Evolutionary conservation across 2,329 filamentous ascomycete genomes (phyloP).

Genomic region (Ophiostoma ips): DNA sequence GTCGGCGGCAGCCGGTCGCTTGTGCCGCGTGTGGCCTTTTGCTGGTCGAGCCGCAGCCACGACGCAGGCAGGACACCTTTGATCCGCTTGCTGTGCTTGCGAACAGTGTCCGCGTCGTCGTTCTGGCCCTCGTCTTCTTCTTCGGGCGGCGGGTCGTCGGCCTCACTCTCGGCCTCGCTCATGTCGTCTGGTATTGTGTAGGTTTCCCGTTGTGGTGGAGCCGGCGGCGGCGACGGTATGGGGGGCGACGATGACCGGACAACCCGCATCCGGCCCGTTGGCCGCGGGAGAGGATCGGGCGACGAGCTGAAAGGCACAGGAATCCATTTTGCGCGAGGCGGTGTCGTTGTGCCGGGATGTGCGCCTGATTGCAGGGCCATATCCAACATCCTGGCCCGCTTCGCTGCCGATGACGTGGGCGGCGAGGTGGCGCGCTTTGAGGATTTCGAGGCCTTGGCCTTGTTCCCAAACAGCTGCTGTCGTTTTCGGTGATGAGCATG

Average conservation of each 20-base stretch:
- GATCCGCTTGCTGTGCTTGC: constrained; percentile 31
- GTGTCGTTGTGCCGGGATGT: not conserved
- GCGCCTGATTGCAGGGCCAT: not conserved
- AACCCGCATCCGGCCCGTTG: not conserved
- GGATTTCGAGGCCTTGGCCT: not conserved
- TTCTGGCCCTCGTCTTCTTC: constrained; percentile 16
- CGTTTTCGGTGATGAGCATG: constrained; percentile 12
- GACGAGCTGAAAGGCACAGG: constrained; percentile 10
- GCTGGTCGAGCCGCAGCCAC: constrained; percentile 47
- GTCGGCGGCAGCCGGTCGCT: constrained; percentile 5
- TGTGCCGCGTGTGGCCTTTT: constrained; percentile 19
- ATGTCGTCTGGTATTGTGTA: not conserved
- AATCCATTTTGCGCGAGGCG: constrained; percentile 4
- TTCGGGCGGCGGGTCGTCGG: not conserved
- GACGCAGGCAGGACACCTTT: constrained; percentile 53
- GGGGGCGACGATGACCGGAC: not conserved
- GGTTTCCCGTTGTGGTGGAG: not conserved
- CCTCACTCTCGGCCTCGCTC: constrained; percentile 3
- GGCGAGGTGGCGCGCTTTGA: constrained; percentile 15
- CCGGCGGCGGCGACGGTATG: not conserved
- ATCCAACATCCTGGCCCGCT: constrained; percentile 13
- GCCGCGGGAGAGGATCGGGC: constrained; percentile 1
- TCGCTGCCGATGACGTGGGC: constrained; percentile 14
- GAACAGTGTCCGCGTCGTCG: constrained; percentile 29
- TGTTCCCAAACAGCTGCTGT: not conserved